A percentile compares a stretch with the other conserved stretches of the same genome.
phyloP scores from a whole-genome alignment of 2,329 filamentous ascomycete species.

The Hymenoscyphus linearis region DNA sequence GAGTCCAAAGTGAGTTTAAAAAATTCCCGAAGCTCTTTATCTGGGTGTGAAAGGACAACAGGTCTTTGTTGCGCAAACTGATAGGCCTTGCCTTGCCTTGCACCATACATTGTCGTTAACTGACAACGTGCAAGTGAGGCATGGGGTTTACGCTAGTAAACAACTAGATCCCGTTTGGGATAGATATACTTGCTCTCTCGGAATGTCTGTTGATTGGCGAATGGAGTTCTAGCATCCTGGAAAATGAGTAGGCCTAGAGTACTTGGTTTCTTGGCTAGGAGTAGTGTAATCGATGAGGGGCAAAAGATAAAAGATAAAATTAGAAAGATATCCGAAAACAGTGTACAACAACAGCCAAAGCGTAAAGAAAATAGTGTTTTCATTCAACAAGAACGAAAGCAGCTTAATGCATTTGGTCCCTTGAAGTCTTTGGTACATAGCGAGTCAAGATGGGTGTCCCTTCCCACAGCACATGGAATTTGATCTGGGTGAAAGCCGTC shows the following conservation, averaged over 20 bases:
- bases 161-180: neutral
- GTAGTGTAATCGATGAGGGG: neutral
- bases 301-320: neutral
- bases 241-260: too few species aligned
- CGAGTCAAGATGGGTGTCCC: too few species aligned
- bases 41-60: too few species aligned
- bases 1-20: too few species aligned
- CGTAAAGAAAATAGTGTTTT: too few species aligned
- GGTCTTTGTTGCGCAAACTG: too few species aligned
- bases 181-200: neutral
- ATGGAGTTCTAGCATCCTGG: too few species aligned
- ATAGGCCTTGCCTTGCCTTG: neutral
- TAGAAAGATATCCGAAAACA: neutral
- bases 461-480: neutral
- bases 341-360: neutral
- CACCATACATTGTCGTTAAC: neutral
- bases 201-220: too few species aligned
- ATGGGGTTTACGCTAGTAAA: neutral
- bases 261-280: neutral
- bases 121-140: neutral
- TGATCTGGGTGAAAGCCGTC: neutral
- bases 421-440: too few species aligned
- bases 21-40: too few species aligned
- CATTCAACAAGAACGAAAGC: too few species aligned
- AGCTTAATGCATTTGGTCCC: too few species aligned